Evolutionary conservation across 2,329 filamentous ascomycete genomes (phyloP).

Genomic region (Stagonosporopsis cucurbitacearum): DNA sequence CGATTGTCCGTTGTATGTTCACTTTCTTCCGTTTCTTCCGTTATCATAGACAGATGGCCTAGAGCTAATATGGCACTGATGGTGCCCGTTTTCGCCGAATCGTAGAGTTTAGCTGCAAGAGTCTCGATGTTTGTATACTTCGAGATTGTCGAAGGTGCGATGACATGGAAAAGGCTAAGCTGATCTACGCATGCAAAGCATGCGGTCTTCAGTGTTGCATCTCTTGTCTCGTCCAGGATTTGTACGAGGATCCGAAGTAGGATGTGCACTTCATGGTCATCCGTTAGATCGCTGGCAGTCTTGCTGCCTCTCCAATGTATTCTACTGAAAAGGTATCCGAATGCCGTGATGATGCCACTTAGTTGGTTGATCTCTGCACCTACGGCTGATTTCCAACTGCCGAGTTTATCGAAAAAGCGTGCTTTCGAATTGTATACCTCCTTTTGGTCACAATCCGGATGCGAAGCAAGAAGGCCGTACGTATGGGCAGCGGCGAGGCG

Average conservation of each 20-base stretch:
- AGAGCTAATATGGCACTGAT: constrained; percentile 83
- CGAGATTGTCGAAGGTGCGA: constrained; percentile 53
- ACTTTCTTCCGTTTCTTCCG: constrained; percentile 50
- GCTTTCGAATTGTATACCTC: constrained; percentile 54
- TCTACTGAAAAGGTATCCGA: constrained; percentile 65
- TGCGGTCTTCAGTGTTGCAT: constrained; percentile 64
- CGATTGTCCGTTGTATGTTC: constrained; percentile 51
- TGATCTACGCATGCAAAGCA: constrained; percentile 66
- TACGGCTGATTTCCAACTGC: constrained; percentile 64
- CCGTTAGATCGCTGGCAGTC: constrained; percentile 26
- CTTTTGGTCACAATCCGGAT: constrained; percentile 54
- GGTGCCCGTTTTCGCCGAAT: constrained; percentile 77
- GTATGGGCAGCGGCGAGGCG: constrained; percentile 71
- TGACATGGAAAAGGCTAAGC: constrained; percentile 64
- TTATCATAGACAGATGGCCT: constrained; percentile 74
- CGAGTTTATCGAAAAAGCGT: constrained; percentile 56
- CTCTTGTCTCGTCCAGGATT: constrained; percentile 61
- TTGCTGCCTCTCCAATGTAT: constrained; percentile 57
- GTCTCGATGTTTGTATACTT: constrained; percentile 49
- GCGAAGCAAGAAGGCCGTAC: constrained; percentile 78
- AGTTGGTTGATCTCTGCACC: constrained; percentile 65
- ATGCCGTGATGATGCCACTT: constrained; percentile 66
- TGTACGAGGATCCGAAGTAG: constrained; percentile 56
- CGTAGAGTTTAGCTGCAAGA: constrained; percentile 68
- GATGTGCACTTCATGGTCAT: constrained; percentile 48